A percentile compares a stretch with the other conserved stretches of the same genome.
These are phyloP conservation scores for Rutidosis leptorrhynchoides DNA, from an alignment of 129 eudicot species.

Conservation along the genomic window DNA sequence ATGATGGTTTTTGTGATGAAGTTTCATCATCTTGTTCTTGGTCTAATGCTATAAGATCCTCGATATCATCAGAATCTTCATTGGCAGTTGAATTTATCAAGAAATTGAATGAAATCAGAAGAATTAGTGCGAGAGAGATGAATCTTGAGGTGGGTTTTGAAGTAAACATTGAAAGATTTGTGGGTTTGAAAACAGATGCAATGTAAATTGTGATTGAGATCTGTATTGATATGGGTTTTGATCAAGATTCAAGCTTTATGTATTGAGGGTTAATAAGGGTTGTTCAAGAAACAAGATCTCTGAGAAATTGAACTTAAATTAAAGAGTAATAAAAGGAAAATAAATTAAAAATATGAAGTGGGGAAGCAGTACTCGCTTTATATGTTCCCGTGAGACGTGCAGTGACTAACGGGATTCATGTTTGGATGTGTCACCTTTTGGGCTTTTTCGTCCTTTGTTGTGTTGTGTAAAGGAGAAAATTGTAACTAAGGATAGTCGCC, in stretches of 20 bases:
- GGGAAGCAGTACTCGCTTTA: not conserved
- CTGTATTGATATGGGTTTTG: not conserved
- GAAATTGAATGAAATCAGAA: constrained; percentile 39
- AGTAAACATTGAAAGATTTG: constrained; percentile 32
- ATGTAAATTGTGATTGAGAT: not conserved
- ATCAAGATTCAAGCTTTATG: not conserved
- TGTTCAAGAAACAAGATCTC: not conserved
- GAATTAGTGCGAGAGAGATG: constrained; percentile 33
- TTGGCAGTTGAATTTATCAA: constrained; percentile 18
- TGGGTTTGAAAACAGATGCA: not conserved
- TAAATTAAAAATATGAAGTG: not conserved
- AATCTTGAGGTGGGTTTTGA: constrained; percentile 53
- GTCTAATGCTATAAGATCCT: constrained; percentile 72
- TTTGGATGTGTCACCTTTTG: not conserved
- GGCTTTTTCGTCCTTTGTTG: not conserved
- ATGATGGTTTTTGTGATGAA: constrained; percentile 27
- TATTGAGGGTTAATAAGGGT: not conserved
- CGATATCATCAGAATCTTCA: constrained; percentile 57
- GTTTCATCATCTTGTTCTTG: constrained; percentile 39
- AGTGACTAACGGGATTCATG: not conserved
- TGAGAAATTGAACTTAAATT: not conserved
- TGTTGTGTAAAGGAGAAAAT: too few relatives aligned
- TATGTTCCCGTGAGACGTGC: not conserved
- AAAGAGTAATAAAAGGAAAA: not conserved
- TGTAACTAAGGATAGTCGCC: too few relatives aligned